A percentile compares a stretch with the other conserved stretches of the same genome.
phyloP scores from a whole-genome alignment of 2,329 filamentous ascomycete species.

The Neofusicoccum laricinum region DNA sequence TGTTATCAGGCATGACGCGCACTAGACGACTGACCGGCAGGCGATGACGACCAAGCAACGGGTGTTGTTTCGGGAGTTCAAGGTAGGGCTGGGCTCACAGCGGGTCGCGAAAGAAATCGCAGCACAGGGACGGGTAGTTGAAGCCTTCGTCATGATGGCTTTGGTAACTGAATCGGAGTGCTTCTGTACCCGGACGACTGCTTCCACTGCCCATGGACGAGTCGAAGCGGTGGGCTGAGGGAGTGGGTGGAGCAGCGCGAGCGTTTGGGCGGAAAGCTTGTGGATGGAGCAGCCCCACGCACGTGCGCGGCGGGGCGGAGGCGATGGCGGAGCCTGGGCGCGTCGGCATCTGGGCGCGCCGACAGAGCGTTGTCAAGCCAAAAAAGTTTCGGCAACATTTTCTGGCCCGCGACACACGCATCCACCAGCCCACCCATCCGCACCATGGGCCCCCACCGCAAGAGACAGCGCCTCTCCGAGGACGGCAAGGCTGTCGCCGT shows the following conservation, averaged over 20 bases:
- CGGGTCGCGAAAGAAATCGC: no score
- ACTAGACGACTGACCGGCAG: background rate
- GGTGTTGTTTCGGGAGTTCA: background rate
- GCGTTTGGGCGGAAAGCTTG: conserved; percentile 1
- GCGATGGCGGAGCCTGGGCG: background rate
- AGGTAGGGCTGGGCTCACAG: background rate
- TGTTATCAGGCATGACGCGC: background rate
- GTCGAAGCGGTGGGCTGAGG: no score
- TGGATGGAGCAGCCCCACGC: background rate
- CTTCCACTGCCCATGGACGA: no score
- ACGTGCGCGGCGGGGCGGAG: background rate
- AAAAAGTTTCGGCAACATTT: conserved; percentile 11
- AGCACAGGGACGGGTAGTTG: no score
- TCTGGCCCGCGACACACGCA: background rate
- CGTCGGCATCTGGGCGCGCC: background rate
- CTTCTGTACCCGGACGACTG: no score
- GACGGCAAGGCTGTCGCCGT: conserved; percentile 34
- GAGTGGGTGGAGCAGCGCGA: background rate
- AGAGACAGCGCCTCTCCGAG: conserved; percentile 40
- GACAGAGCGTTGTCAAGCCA: background rate
- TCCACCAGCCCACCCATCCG: background rate
- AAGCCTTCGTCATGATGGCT: no score
- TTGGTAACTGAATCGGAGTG: no score
- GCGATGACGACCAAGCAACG: background rate
- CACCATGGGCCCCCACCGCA: conserved; percentile 39